phyloP scores from a whole-genome alignment of 2,329 filamentous ascomycete species.

The Trichoderma arundinaceum region DNA sequence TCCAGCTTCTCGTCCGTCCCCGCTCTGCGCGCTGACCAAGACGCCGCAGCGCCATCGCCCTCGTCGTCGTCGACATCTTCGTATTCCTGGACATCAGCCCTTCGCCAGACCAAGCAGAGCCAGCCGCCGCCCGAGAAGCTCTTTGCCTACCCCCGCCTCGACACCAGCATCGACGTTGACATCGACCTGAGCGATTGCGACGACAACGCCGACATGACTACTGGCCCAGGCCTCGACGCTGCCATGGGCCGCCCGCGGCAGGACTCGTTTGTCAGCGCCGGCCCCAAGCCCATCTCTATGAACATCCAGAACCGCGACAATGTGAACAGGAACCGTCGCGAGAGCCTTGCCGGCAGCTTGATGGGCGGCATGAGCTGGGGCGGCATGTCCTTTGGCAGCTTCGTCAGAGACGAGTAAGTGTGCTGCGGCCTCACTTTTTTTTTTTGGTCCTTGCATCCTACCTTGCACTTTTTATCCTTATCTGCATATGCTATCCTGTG shows the following conservation, averaged over 20 bases:
- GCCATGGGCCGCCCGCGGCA: slow-evolving; percentile 63
- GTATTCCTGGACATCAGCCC: slow-evolving; percentile 19
- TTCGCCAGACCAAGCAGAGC: slow-evolving; percentile 14
- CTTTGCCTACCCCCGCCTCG: slow-evolving; percentile 38
- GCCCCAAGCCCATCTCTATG: slow-evolving; percentile 70
- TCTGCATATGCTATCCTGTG: slow-evolving; percentile 21
- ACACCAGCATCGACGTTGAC: slow-evolving; percentile 36
- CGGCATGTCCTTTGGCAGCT: slow-evolving; percentile 93
- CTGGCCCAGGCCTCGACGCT: slow-evolving; percentile 63
- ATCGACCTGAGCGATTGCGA: slow-evolving; percentile 41
- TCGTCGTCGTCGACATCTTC: background rate
- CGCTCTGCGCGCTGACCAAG: slow-evolving; percentile 35
- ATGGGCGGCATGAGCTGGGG: slow-evolving; percentile 95
- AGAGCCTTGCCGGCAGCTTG: slow-evolving; percentile 67
- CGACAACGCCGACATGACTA: slow-evolving; percentile 59
- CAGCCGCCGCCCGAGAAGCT: slow-evolving; percentile 33
- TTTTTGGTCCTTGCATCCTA: background rate
- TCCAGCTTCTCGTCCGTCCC: slow-evolving; percentile 19
- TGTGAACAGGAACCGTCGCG: slow-evolving; percentile 62
- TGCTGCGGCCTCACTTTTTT: background rate
- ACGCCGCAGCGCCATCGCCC: slow-evolving; percentile 38
- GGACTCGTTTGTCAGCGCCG: slow-evolving; percentile 69
- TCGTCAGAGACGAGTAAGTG: slow-evolving; percentile 96
- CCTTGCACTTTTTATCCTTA: slow-evolving; percentile 16
- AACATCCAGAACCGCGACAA: slow-evolving; percentile 67